Base-by-base conservation (phyloP, 768 basidiomycete species). In the Mycena alexandri region DNA sequence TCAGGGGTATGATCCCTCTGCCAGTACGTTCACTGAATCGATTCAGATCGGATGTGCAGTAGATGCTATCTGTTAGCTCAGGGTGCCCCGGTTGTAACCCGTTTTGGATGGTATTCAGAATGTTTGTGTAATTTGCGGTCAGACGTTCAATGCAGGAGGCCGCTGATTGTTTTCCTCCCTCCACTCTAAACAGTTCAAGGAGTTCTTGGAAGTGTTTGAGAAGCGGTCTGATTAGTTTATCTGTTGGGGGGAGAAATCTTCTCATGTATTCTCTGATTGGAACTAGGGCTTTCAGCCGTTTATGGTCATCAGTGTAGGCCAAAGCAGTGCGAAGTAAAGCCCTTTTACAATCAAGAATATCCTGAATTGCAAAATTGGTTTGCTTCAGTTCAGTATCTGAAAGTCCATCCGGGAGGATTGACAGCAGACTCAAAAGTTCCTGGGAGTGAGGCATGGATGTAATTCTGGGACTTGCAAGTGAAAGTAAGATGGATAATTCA, bases 191-290 rank as follows among this genome's bases (percentile, higher is more conserved):
- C 29, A 38, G 2, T 38, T 14, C 4, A 5, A 52, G 38, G 1
- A 61, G 38, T 3, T 43, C 19, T 3, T 52, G 24, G n/a, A 61
- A 61, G 21, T 61, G 9, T n/a, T 51, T 13, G 5, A n/a, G 25
- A 21, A 61, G 47, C 0, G 36, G 19, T 5, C 5, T 14, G 10
- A 9, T 16, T 11, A 61, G 3, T 8, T 19, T 6, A 17, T 13
- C 2, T 2, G 8, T 4, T 5, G 50, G 38, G 0, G 60, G 50
- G 5, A 51, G 19, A 29, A 29, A 29, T 6, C 29, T 29, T 29
- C 29, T 22, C 38, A 52, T 61, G 29, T 61, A 42, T 42, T 61
- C 59, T 2, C 59, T 21, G 36, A 61, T 61, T 3, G 59, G 59
- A 1, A 47, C 42, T 5, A 59, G 21, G 2, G n/a, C 10, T 14